These are phyloP conservation scores for Nicotiana sylvestris DNA, from an alignment of 257 asterid genomes.

Conservation along the genomic window DNA sequence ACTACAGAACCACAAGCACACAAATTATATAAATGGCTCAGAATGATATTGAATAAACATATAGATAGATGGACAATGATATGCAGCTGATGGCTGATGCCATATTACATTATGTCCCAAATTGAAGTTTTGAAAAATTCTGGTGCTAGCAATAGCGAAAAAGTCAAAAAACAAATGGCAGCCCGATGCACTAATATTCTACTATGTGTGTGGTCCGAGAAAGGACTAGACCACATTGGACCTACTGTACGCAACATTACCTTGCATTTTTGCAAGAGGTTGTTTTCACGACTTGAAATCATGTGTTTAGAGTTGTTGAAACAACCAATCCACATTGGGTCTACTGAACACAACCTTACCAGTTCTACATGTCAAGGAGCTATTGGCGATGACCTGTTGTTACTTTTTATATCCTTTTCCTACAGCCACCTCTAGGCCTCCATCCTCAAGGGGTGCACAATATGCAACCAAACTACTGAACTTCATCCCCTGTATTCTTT, in stretches of 20 bases:
- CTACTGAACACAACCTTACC: neutral
- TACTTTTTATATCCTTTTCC: neutral
- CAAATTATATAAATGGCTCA: neutral
- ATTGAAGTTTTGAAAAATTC: neutral
- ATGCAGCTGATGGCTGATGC: neutral
- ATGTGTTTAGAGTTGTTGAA: no score
- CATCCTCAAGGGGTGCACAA: neutral
- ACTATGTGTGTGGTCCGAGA: neutral
- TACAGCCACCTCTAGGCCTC: neutral
- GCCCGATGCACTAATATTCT: neutral
- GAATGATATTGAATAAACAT: neutral
- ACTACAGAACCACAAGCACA: slow-evolving; percentile 32
- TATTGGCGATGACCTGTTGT: neutral
- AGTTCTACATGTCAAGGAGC: neutral
- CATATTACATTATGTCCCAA: neutral
- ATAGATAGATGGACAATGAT: neutral
- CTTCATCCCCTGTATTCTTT: neutral
- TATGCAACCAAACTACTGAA: neutral
- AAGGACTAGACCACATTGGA: neutral
- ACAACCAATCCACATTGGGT: neutral
- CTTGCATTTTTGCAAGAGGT: neutral
- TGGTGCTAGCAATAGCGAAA: neutral
- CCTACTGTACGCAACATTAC: neutral
- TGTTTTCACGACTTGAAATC: neutral
- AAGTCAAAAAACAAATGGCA: neutral